Conservation (phyloP, 2,329 filamentous ascomycete genomes). For the Aspergillus tanneri region DNA sequence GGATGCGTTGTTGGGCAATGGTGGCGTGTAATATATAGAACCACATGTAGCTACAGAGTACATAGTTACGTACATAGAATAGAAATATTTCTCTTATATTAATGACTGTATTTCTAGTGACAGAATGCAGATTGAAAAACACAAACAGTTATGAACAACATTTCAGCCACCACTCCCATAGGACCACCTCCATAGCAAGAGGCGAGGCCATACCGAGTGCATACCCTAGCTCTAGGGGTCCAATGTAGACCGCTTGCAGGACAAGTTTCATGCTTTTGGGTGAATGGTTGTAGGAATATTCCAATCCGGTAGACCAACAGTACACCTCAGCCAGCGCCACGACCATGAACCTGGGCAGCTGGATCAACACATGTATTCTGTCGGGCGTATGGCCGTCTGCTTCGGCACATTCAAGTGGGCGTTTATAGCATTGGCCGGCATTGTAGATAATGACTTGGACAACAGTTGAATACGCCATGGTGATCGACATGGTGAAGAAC, state of each 20-base stretch:
- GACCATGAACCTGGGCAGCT: constrained; percentile 34
- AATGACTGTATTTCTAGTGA: background rate
- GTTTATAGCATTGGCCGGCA: background rate
- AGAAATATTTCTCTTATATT: background rate
- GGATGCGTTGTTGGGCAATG: background rate
- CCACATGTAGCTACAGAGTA: background rate
- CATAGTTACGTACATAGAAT: background rate
- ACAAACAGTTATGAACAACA: background rate
- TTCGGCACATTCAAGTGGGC: background rate
- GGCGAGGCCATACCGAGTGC: background rate
- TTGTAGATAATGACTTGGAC: constrained; percentile 53
- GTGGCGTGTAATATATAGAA: background rate
- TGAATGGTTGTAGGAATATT: constrained; percentile 68
- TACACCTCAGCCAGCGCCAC: constrained; percentile 50
- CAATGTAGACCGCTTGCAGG: background rate
- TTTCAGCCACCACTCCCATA: background rate
- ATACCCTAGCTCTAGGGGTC: background rate
- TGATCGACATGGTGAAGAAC: constrained; percentile 60
- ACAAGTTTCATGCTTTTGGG: constrained; percentile 36
- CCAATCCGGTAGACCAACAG: constrained; percentile 62
- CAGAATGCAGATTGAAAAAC: background rate
- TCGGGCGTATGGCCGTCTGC: background rate
- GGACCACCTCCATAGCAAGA: background rate
- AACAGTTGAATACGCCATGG: constrained; percentile 55
- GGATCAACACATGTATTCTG: constrained; percentile 31